These are phyloP conservation scores for Paraconiothyrium brasiliense DNA, from an alignment of 2,329 filamentous ascomycete genomes.

Conservation along the genomic window DNA sequence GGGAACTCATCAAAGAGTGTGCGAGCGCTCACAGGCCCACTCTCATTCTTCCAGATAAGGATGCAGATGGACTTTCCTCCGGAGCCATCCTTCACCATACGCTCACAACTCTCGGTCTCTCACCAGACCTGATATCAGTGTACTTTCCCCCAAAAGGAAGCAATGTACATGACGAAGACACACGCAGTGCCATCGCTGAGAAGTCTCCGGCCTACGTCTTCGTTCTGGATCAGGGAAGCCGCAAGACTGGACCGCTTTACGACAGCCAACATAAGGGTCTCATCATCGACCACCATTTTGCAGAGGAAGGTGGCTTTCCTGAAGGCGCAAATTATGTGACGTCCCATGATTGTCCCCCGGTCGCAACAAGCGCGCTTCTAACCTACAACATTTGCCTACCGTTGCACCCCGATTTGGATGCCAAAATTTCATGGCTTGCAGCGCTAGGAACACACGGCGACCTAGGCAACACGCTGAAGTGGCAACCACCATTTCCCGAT, in stretches of 20 bases:
- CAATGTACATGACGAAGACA: constrained; percentile 65
- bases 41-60: constrained; percentile 73
- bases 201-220: constrained; percentile 67
- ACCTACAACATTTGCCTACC: constrained; percentile 70
- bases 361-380: constrained; percentile 71
- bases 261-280: constrained; percentile 61
- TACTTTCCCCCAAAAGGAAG: constrained; percentile 69
- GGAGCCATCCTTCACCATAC: constrained; percentile 71
- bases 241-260: constrained; percentile 63
- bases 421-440: constrained; percentile 68
- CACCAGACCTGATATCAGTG: constrained; percentile 61
- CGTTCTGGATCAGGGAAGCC: constrained; percentile 72
- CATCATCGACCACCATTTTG: constrained; percentile 72
- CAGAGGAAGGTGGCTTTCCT: constrained; percentile 67
- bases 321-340: constrained; percentile 64
- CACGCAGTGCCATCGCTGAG: constrained; percentile 62
- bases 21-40: constrained; percentile 61
- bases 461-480: constrained; percentile 71
- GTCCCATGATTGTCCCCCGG: constrained; percentile 70
- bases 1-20: constrained; percentile 67
- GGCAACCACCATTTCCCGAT: constrained; percentile 72
- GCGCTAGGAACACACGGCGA: constrained; percentile 73
- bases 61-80: constrained; percentile 72
- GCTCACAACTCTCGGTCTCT: constrained; percentile 66
- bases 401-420: constrained; percentile 62